Conservation (phyloP, 306 rosid species). For the Carpinus fangiana region DNA sequence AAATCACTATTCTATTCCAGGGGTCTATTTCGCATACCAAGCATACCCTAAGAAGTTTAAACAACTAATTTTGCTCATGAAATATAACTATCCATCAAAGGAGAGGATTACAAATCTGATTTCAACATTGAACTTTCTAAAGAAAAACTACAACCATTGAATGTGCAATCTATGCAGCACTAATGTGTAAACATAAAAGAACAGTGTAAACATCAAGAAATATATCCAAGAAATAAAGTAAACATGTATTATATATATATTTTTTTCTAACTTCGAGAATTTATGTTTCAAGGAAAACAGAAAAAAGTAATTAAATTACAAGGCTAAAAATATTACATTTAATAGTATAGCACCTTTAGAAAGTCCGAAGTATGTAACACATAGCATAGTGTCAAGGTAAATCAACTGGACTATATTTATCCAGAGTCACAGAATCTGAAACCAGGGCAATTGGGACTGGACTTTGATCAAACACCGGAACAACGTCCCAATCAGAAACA, state of each 20-base stretch:
- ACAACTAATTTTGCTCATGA: not conserved
- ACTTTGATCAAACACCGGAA: not conserved
- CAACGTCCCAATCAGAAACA: not conserved
- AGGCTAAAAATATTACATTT: not conserved
- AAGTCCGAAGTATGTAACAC: not conserved
- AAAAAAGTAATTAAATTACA: not conserved
- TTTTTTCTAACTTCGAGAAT: not conserved
- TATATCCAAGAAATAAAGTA: not conserved
- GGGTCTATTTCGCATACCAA: no score
- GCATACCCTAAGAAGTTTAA: not conserved
- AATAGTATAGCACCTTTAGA: not conserved
- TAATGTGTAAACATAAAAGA: not conserved
- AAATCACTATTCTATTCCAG: no score
- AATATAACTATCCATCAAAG: constrained; percentile 9
- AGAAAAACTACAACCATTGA: constrained; percentile 11
- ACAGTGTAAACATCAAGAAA: not conserved
- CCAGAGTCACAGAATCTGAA: not conserved
- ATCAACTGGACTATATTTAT: not conserved
- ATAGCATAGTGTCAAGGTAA: not conserved
- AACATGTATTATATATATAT: not conserved
- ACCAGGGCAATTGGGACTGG: not conserved
- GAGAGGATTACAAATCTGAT: not conserved
- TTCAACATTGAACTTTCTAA: not conserved
- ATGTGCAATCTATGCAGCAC: not conserved
- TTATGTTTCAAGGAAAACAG: not conserved